Conservation (phyloP, 2,329 filamentous ascomycete genomes). For the Rutstroemia sp. region DNA sequence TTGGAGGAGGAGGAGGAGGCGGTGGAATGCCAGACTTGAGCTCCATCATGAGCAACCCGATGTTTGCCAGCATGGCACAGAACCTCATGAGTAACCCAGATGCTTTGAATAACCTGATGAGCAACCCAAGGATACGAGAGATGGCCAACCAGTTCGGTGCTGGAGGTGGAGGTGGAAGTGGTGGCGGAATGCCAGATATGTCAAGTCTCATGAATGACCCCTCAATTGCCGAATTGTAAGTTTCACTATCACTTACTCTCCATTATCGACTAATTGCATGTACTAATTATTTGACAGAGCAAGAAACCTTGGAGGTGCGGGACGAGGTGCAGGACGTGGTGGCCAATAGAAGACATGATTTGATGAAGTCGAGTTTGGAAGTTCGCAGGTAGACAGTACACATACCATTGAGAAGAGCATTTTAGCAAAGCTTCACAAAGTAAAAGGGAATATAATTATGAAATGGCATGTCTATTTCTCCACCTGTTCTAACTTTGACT, state of each 20-base stretch:
- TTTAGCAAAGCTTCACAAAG: no score
- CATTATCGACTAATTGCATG: no score
- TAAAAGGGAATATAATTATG: no score
- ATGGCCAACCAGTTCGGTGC: constrained; percentile 76
- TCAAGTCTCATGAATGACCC: constrained; percentile 85
- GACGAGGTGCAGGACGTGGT: constrained; percentile 6
- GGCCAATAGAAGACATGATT: background rate
- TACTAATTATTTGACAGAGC: constrained; percentile 5
- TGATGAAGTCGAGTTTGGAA: background rate
- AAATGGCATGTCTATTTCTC: no score
- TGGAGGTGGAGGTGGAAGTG: constrained; percentile 40
- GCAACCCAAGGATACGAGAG: constrained; percentile 78
- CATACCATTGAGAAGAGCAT: no score
- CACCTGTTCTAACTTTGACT: no score
- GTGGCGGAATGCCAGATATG: constrained; percentile 83
- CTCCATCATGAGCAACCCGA: constrained; percentile 91
- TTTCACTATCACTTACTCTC: constrained; percentile 21
- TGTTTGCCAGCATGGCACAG: constrained; percentile 97
- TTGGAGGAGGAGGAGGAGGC: constrained; percentile 54
- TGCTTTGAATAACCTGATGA: constrained; percentile 87
- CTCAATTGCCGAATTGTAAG: constrained; percentile 86
- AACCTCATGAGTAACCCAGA: constrained; percentile 96
- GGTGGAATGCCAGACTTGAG: constrained; percentile 84
- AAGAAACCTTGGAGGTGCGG: constrained; percentile 7
- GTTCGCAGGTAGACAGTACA: background rate